Conservation (phyloP, 352 stramenopile species). For the Phytopythium mirpurense region DNA sequence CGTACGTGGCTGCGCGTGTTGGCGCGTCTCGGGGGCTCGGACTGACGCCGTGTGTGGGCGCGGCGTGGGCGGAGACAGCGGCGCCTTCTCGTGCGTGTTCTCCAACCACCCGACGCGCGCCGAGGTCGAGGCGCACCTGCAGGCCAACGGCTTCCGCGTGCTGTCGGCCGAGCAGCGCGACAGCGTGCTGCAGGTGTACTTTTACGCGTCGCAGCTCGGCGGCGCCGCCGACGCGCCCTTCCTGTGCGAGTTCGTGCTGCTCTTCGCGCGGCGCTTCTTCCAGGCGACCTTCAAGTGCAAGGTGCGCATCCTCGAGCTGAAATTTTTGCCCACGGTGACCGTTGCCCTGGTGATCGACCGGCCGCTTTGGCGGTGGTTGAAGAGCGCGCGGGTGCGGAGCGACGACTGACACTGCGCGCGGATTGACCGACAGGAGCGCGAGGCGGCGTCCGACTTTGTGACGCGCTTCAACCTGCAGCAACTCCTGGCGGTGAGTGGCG, state of each 20-base stretch:
- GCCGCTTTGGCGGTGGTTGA: slow-evolving; percentile 2
- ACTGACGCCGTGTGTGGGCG: no score
- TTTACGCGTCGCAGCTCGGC: slow-evolving; percentile 50
- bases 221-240: slow-evolving; percentile 36
- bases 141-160: slow-evolving; percentile 45
- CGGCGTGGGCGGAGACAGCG: slow-evolving; percentile 30
- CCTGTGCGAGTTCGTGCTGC: slow-evolving; percentile 72
- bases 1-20: slow-evolving; percentile 22
- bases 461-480: slow-evolving; percentile 70
- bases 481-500: slow-evolving; percentile 39
- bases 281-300: slow-evolving; percentile 81
- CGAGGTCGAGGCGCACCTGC: slow-evolving; percentile 43
- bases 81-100: slow-evolving; percentile 71
- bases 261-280: slow-evolving; percentile 71
- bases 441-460: slow-evolving; percentile 52
- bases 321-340: not conserved
- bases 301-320: slow-evolving; percentile 23
- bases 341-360: slow-evolving; percentile 5
- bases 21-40: not conserved
- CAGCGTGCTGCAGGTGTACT: slow-evolving; percentile 61
- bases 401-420: not conserved
- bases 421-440: slow-evolving; percentile 28
- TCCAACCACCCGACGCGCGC: slow-evolving; percentile 39
- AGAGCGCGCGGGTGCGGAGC: not conserved
- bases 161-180: slow-evolving; percentile 47